Evolutionary conservation across 2,329 filamentous ascomycete species (phyloP), one percentile per base, ranked within the genome.

Genomic region (Ophiosphaerella korrae): DNA sequence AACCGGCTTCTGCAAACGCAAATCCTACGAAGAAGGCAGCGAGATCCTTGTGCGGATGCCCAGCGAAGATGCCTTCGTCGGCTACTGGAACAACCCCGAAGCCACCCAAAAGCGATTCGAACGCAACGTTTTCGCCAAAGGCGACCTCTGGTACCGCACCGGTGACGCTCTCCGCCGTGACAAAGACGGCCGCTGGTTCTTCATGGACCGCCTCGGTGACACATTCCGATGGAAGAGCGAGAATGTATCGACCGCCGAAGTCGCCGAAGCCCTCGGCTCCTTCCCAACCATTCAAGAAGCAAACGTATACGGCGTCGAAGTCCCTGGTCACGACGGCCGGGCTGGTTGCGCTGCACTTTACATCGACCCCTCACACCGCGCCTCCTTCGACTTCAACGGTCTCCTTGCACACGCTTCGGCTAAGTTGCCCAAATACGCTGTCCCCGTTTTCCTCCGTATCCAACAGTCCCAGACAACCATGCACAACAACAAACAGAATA

Each of bases 401-500:
- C 75, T 92, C 8, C 73, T 89, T 41, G 78, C 77, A 53, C 81
- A 87, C 63, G 78, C 80, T 2, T 80, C 82, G 6, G 77, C 78
- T 12, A 78, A 83, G 43, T 75, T 92, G 18, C 89, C 89, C 0
- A 82, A 80, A 55, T 92, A 92, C 63, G 89, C 89, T 0, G 87
- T 92, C 1, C 89, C 89, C 0, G 74, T 91, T 2, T 92, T 92
- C 74, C 63, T 92, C 36, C 78, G 88, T 1, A 72, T 90, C 14
- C 80, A 88, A 18, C 74, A 80, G 36, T 76, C 76, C 32, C 78
- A 81, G 48, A 83, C 80, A 23, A 82, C 86, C 5, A 88, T 85
- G 62, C 86, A 89, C 66, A 92, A 91, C 62, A 88, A 90, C 69
- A 92, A 92, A 75, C 88, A 91, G 73, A 89, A 90, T 67, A 92